Base-by-base conservation (phyloP, 2,329 filamentous ascomycete species). In the Aspergillus sojae region DNA sequence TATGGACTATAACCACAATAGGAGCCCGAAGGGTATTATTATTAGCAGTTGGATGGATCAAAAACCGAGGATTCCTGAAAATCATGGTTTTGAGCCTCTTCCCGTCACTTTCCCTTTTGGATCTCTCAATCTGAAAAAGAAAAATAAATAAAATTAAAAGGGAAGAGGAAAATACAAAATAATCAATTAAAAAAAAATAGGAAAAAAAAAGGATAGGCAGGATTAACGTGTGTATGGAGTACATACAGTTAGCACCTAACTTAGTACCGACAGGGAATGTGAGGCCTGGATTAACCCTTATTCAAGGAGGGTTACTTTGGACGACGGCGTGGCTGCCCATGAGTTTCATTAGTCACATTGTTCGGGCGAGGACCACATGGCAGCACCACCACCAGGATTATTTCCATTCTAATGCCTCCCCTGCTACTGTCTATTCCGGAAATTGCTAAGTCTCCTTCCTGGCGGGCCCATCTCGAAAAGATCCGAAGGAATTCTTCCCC, bases 31-130 rank as follows among this genome's bases (percentile, higher is more conserved):
- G n/a, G 48, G 57, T 23, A 57, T 63, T 58, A 62, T 65, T 54
- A 65, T 57, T 58, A 62, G 41, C 23, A 45, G 41, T 50, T 19
- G 26, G 32, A 41, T 46, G 52, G 45, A 26, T 21, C 26, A 34
- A 36, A 61, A 32, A 54, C 41, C 23, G 9, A 34, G n/a, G 21
- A 55, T 41, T 30, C 4, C 21, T 48, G 28, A 56, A 57, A 50
- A 70, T 68, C 62, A 65, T 61, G 66, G 62, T 67, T 68, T 72
- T 72, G 67, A 72, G 70, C 70, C 69, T 72, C 65, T 43, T 62
- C 64, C 52, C 52, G 32, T 55, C 52, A 55, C 3, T 57, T 57
- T 14, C 34, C 36, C 46, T 30, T 55, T 34, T 23, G 10, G 36
- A 55, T 36, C n/a, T 19, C 34, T 26, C 19, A 26, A 21, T 39